A percentile compares a stretch with the other conserved stretches of the same genome.
Conservation (phyloP, 441 rosid species). For the Viola pubescens region DNA sequence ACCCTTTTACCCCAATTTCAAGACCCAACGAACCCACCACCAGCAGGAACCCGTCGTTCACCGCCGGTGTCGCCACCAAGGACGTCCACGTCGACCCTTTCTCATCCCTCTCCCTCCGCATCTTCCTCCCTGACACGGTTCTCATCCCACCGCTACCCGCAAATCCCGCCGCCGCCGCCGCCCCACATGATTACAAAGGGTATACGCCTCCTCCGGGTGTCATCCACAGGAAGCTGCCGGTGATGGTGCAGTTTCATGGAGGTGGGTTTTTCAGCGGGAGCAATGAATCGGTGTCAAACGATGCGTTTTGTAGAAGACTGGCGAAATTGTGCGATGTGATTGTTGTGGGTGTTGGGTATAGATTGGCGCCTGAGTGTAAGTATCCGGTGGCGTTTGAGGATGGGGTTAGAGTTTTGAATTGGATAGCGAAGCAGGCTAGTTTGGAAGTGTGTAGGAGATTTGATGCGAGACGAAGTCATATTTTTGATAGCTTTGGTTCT, state of each 20-base stretch:
- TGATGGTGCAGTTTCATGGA: slow-evolving; percentile 88
- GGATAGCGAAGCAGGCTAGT: slow-evolving; percentile 91
- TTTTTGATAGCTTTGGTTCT: slow-evolving; percentile 76
- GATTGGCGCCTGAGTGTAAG: slow-evolving; percentile 89
- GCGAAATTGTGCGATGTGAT: slow-evolving; percentile 72
- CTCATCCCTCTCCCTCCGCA: slow-evolving; percentile 64
- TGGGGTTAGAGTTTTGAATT: slow-evolving; percentile 76
- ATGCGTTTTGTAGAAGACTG: slow-evolving; percentile 72
- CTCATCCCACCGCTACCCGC: slow-evolving; percentile 35
- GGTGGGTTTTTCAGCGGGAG: slow-evolving; percentile 95
- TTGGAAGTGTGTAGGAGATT: slow-evolving; percentile 67
- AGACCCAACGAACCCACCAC: slow-evolving; percentile 65
- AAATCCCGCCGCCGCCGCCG: slow-evolving; percentile 25
- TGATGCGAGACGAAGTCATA: slow-evolving; percentile 44
- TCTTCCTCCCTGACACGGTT: slow-evolving; percentile 80
- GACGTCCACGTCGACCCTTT: slow-evolving; percentile 81
- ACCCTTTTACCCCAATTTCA: slow-evolving; percentile 57
- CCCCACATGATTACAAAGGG: slow-evolving; percentile 38
- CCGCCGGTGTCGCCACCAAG: slow-evolving; percentile 84
- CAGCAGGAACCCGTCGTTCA: slow-evolving; percentile 62
- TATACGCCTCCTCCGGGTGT: slow-evolving; percentile 49
- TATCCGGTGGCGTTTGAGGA: slow-evolving; percentile 86
- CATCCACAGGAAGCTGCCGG: slow-evolving; percentile 48
- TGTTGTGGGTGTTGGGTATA: slow-evolving; percentile 77
- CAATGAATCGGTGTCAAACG: slow-evolving; percentile 74